A percentile compares a stretch with the other conserved stretches of the same genome.
Evolutionary conservation across 1,284 basidiomycete species (phyloP).

Genomic region (Tilletia caries): DNA sequence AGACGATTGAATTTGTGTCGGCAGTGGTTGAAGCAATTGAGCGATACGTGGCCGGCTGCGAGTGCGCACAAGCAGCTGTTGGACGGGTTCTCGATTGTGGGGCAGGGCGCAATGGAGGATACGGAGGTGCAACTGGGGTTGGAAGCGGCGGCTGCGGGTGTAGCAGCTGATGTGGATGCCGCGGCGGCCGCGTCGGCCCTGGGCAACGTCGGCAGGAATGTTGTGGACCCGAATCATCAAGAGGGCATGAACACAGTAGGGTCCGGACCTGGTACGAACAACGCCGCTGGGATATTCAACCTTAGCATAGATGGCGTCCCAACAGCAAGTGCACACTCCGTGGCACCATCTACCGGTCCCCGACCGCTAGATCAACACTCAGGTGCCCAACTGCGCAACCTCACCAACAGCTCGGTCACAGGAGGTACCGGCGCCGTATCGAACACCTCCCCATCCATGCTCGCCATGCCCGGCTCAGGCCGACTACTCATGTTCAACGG

Average conservation of each 20-base stretch:
- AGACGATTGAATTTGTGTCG: conserved; percentile 36
- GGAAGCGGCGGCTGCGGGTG: background rate
- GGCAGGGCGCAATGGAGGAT: conserved; percentile 25
- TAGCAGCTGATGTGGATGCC: background rate
- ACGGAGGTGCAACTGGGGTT: background rate
- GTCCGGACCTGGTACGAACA: no score
- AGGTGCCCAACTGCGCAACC: background rate
- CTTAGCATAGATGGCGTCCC: background rate
- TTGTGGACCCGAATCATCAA: no score
- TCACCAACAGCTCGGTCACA: background rate
- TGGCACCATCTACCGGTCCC: background rate
- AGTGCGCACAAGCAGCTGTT: conserved; percentile 40
- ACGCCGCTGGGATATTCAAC: no score
- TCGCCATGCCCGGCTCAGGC: conserved; percentile 7
- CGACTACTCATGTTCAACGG: background rate
- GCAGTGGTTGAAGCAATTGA: conserved; percentile 41
- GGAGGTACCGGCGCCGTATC: background rate
- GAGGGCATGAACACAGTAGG: no score
- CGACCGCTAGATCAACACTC: background rate
- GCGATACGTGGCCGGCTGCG: conserved; percentile 43
- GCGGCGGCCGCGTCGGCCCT: background rate
- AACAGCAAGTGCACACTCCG: no score
- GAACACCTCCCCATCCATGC: background rate
- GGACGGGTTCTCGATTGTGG: conserved; percentile 43
- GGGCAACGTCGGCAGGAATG: background rate